Base-by-base conservation (phyloP, 371 early-diverging fungal genomes). In the Actinomortierella wolfii region DNA sequence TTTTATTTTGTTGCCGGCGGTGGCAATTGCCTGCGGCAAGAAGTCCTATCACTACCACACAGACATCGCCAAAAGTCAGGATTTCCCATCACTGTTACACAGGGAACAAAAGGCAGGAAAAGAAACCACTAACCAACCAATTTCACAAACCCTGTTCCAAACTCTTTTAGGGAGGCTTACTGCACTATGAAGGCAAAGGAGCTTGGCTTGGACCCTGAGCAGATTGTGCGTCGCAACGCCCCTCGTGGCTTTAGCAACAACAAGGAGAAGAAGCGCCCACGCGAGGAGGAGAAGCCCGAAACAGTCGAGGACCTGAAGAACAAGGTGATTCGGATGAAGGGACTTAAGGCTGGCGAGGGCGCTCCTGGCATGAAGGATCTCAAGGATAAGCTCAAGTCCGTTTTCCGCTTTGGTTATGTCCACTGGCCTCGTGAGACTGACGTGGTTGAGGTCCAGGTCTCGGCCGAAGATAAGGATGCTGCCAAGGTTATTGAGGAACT, bases 391-490 rank as follows among this genome's bases (percentile, higher is more conserved):
- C 51, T 82, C 17, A 64, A 48, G 47, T 61, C 48, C 7, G 59
- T 61, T 44, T 77, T 79, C 53, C 57, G 64, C 8, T 76, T 69
- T 47, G 68, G 68, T 28, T 82, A 68, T 29, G 71, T 81, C 51
- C 74, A 76, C 51, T 75, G 73, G 73, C 67, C 73, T 21, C 61
- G 59, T 40, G 71, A 59, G 21, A 24, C 51, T 2, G 76, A 64
- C 39, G 61, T 65, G 15, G 50, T 56, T 39, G 66, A 75, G 53
- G 79, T 80, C 18, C 79, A 80, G 49, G 73, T 81, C 46, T 66
- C 70, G 43, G 67, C 64, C 60, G 59, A 58, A 5, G 76, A 80
- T 46, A 63, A 76, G 28, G 61, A 78, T 29, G 79, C 81, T 3
- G 53, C 66, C 15, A 51, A 60, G 53, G 58, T 71, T 48, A 59